Percentiles rank a stretch among this genome's conserved stretches.
Conservation (phyloP, 192 early-diverging fungal species). For the Rhizophlyctis rosea region DNA sequence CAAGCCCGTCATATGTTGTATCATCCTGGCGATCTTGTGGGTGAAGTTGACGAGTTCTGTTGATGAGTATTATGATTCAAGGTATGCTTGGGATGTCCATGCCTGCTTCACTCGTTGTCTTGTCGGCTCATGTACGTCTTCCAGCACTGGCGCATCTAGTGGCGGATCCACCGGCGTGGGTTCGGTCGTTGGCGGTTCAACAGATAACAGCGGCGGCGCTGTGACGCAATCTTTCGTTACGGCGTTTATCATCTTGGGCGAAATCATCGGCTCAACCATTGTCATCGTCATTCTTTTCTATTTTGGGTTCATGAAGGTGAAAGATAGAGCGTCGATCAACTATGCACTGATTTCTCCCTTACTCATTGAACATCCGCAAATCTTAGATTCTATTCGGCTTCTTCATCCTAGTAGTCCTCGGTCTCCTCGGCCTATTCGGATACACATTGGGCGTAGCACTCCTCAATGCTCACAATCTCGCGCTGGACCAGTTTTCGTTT, state of each 20-base stretch:
- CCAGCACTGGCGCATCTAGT: too few species aligned
- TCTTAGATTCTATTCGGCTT: conserved; percentile 65
- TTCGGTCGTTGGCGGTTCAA: too few species aligned
- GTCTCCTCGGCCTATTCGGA: conserved; percentile 73
- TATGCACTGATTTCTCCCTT: background rate
- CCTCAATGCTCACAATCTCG: conserved; percentile 39
- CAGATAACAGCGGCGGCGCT: conserved; percentile 8
- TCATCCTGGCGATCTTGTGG: conserved; percentile 78
- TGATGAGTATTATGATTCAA: conserved; percentile 49
- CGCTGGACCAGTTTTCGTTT: conserved; percentile 73
- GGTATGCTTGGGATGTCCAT: conserved; percentile 14
- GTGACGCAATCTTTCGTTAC: conserved; percentile 38
- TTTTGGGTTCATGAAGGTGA: conserved; percentile 72
- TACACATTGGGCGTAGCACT: conserved; percentile 54
- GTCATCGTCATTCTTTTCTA: conserved; percentile 74
- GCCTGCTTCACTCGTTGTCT: too few species aligned
- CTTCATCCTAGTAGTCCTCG: conserved; percentile 68
- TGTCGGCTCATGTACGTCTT: too few species aligned
- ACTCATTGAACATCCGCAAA: background rate
- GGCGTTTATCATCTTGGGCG: conserved; percentile 70
- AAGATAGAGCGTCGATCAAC: background rate
- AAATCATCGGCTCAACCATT: conserved; percentile 77
- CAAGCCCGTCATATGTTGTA: conserved; percentile 75
- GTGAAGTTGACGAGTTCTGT: conserved; percentile 65
- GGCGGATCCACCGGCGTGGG: too few species aligned